Percentiles rank a stretch among this genome's conserved stretches.
Evolutionary conservation across 2,329 filamentous ascomycete genomes (phyloP).

Genomic region (Aureobasidium sp.): DNA sequence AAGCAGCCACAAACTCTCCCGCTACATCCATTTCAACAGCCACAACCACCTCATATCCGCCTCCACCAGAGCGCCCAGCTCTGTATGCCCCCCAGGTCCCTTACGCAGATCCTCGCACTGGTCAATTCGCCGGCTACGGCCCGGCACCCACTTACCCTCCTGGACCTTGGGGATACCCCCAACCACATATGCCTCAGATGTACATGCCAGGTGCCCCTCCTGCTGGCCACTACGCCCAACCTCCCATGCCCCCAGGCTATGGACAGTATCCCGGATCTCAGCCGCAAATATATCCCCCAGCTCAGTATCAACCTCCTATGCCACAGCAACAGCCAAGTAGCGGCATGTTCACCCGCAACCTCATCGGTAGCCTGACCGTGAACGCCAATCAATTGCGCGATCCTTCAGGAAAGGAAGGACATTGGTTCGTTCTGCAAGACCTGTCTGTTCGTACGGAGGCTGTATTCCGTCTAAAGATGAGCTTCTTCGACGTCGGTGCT

Average conservation of each 20-base stretch:
- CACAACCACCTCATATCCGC: conserved; percentile 67
- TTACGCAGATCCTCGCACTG: conserved; percentile 4
- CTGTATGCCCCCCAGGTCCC: conserved; percentile 16
- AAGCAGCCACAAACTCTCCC: conserved; percentile 56
- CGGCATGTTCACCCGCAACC: conserved; percentile 88
- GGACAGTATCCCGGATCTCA: conserved; percentile 10
- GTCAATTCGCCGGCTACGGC: neutral
- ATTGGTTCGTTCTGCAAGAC: conserved; percentile 97
- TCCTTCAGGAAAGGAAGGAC: conserved; percentile 70
- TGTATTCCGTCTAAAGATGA: conserved; percentile 66
- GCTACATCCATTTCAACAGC: conserved; percentile 66
- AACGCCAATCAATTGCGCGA: conserved; percentile 82
- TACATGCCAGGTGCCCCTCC: neutral
- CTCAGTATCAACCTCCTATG: neutral
- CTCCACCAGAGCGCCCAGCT: conserved; percentile 26
- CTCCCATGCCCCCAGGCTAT: conserved; percentile 10
- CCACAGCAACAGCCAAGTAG: conserved; percentile 40
- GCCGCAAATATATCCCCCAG: conserved; percentile 4
- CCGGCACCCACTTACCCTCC: neutral
- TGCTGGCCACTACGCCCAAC: neutral
- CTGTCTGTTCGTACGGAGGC: conserved; percentile 91
- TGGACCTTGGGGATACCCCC: neutral
- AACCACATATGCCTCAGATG: neutral
- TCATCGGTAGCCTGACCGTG: conserved; percentile 85
- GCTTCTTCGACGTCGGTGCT: conserved; percentile 75